phyloP scores from a whole-genome alignment of 1,139 yeast genomes.

The Yarrowia galli region DNA sequence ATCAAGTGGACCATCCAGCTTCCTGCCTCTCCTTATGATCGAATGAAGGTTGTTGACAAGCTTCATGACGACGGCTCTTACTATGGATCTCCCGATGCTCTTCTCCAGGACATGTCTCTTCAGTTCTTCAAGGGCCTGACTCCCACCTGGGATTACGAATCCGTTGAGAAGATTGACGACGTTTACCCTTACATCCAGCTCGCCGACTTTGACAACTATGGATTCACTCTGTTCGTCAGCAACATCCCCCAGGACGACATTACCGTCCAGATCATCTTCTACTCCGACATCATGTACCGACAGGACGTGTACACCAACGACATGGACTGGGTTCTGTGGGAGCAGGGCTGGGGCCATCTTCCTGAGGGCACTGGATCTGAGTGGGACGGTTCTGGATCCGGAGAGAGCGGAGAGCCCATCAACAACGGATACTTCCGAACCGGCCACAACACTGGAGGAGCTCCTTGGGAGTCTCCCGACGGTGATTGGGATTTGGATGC shows the following conservation, averaged over 20 bases:
- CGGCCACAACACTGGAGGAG: constrained; percentile 17
- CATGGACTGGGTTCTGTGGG: constrained; percentile 16
- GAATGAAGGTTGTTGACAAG: constrained; percentile 15
- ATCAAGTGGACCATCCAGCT: constrained; percentile 33
- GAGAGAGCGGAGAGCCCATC: not conserved
- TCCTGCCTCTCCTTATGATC: constrained; percentile 30
- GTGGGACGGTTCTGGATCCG: not conserved
- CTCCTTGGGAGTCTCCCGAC: constrained; percentile 10
- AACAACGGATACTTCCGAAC: constrained; percentile 20
- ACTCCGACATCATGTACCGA: constrained; percentile 5
- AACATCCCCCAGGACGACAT: constrained; percentile 7
- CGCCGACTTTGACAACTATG: constrained; percentile 1
- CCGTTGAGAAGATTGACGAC: constrained; percentile 3
- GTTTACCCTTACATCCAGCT: constrained; percentile 10
- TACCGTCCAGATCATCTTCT: constrained; percentile 17
- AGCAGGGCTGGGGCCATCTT: constrained; percentile 10
- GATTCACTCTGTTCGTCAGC: constrained; percentile 9
- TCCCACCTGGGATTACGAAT: constrained; percentile 15
- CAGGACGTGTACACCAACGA: constrained; percentile 2
- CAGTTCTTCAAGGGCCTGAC: constrained; percentile 26
- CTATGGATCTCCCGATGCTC: constrained; percentile 2
- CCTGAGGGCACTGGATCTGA: not conserved
- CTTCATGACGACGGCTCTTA: not conserved
- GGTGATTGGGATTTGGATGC: constrained; percentile 19
- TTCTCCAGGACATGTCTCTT: constrained; percentile 13